Evolutionary conservation across 768 basidiomycete genomes (phyloP).

Genomic region (Boletellus ananiceps): DNA sequence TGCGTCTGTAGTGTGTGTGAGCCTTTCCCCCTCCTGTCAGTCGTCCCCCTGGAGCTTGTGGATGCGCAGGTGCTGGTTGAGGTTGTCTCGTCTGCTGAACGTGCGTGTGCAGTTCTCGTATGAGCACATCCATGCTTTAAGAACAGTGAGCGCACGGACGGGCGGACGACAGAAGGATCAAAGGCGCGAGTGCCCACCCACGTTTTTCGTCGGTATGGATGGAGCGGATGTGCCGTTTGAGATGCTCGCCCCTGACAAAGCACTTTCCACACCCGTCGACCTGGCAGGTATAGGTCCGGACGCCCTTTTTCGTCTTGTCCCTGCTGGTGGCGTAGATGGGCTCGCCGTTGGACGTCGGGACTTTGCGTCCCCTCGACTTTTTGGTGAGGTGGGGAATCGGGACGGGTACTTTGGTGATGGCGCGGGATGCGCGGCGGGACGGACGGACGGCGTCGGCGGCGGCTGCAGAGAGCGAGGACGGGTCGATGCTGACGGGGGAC

Average conservation of each 20-base stretch:
- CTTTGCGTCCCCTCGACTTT: conserved; percentile 44
- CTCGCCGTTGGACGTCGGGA: conserved; percentile 36
- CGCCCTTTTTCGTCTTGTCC: conserved; percentile 32
- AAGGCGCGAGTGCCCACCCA: conserved; percentile 35
- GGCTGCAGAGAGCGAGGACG: conserved; percentile 3
- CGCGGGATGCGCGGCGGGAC: conserved; percentile 21
- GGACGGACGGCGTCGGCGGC: conserved; percentile 4
- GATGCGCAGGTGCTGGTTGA: conserved; percentile 67
- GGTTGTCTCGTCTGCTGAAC: conserved; percentile 74
- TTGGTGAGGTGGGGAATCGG: conserved; percentile 50
- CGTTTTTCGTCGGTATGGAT: conserved; percentile 85
- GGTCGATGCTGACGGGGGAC: conserved; percentile 10
- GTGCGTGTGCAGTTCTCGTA: conserved; percentile 61
- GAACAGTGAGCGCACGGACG: neutral
- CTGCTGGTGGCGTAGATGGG: conserved; percentile 21
- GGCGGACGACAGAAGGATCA: neutral
- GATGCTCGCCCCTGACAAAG: conserved; percentile 74
- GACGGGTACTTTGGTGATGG: conserved; percentile 32
- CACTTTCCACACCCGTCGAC: conserved; percentile 74
- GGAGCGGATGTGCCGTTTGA: conserved; percentile 75
- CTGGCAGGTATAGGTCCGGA: conserved; percentile 57
- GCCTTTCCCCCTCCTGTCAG: conserved; percentile 1
- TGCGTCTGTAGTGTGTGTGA: neutral
- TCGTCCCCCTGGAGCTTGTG: conserved; percentile 37
- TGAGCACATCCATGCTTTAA: conserved; percentile 39